Evolutionary conservation across 2,329 filamentous ascomycete species (phyloP).

Genomic region (Colletotrichum cereale): DNA sequence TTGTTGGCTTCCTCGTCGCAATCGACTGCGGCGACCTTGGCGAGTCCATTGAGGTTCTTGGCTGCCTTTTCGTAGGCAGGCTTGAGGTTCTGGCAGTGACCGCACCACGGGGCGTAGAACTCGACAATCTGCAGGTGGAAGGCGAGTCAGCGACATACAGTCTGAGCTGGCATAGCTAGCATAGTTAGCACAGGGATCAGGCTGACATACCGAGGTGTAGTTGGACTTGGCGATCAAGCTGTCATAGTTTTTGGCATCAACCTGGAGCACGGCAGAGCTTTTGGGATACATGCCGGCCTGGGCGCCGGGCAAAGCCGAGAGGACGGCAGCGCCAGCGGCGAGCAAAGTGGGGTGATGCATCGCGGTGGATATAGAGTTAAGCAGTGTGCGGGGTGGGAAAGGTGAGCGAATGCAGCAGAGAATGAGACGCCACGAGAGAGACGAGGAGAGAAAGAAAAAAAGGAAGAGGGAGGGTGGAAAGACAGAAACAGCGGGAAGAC

Average conservation of each 20-base stretch:
- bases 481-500: neutral
- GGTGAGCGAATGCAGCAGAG: slow-evolving; percentile 23
- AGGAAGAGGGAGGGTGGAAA: neutral
- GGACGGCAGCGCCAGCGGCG: slow-evolving; percentile 69
- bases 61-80: slow-evolving; percentile 96
- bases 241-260: slow-evolving; percentile 84
- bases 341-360: slow-evolving; percentile 69
- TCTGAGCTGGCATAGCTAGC: neutral
- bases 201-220: slow-evolving; percentile 79
- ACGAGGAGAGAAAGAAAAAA: too few species aligned
- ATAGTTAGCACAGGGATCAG: too few species aligned
- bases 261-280: slow-evolving; percentile 86
- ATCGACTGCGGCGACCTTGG: slow-evolving; percentile 93
- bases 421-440: slow-evolving; percentile 32
- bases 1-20: slow-evolving; percentile 97
- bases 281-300: slow-evolving; percentile 85
- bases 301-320: slow-evolving; percentile 74
- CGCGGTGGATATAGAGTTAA: slow-evolving; percentile 43
- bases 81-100: slow-evolving; percentile 96
- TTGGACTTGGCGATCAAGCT: slow-evolving; percentile 89
- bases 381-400: slow-evolving; percentile 28
- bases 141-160: slow-evolving; percentile 4
- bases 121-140: slow-evolving; percentile 68
- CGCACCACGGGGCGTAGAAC: slow-evolving; percentile 98
- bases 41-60: slow-evolving; percentile 87